These are phyloP conservation scores for Trypanosoma mega DNA, from an alignment of 208 protist genomes.

Conservation along the genomic window DNA sequence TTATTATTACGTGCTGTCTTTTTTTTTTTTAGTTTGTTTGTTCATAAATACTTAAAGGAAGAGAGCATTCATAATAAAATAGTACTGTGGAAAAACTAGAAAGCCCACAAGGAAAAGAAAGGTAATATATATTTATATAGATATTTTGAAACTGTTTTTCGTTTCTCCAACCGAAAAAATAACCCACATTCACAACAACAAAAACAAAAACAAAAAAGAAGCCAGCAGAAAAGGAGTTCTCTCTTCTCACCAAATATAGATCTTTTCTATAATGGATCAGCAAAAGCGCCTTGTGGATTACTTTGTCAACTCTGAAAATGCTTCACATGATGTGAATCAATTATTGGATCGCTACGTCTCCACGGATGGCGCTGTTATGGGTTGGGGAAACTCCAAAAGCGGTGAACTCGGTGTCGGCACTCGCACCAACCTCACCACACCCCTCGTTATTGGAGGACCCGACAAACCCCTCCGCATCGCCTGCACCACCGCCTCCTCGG, in stretches of 20 bases:
- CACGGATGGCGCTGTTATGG: conserved; percentile 70
- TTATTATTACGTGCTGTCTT: no score
- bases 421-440: conserved; percentile 67
- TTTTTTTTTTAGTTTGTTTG: no score
- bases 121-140: no score
- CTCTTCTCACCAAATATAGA: no score
- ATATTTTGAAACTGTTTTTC: no score
- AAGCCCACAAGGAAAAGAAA: not conserved
- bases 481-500: conserved; percentile 60
- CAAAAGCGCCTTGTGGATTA: conserved; percentile 18
- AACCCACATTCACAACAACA: no score
- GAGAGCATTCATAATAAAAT: not conserved
- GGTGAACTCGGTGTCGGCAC: conserved; percentile 68
- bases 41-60: no score
- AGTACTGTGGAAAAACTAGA: not conserved
- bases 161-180: no score
- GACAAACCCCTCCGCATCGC: conserved; percentile 75
- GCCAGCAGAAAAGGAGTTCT: no score
- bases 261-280: no score
- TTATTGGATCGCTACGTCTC: conserved; percentile 56
- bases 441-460: conserved; percentile 66
- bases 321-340: conserved; percentile 15
- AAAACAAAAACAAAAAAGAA: no score
- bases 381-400: conserved; percentile 69
- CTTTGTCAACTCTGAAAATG: conserved; percentile 34